Evolutionary conservation across 352 stramenopile genomes (phyloP).

Genomic region (Phytophthora cryptogea): DNA sequence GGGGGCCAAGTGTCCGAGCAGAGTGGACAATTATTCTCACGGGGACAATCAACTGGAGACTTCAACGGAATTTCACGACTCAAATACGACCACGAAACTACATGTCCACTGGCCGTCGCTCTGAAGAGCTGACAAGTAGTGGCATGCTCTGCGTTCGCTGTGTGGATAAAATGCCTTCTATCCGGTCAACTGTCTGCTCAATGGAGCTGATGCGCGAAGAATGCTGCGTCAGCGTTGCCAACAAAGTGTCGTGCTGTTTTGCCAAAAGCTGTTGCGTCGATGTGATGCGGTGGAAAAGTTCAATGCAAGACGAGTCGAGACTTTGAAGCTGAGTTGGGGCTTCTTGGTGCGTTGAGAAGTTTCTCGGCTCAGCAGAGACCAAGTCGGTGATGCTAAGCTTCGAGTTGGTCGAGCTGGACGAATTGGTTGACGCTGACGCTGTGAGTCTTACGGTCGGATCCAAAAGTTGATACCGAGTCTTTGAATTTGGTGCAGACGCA

Average conservation of each 20-base stretch:
- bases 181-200: slow-evolving; percentile 47
- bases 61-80: slow-evolving; percentile 3
- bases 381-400: slow-evolving; percentile 38
- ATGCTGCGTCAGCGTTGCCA: slow-evolving; percentile 50
- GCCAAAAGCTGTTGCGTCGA: slow-evolving; percentile 70
- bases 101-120: slow-evolving; percentile 23
- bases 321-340: slow-evolving; percentile 22
- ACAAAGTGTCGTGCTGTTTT: slow-evolving; percentile 49
- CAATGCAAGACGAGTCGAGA: slow-evolving; percentile 40
- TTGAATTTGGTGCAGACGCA: slow-evolving; percentile 13
- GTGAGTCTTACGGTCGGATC: slow-evolving; percentile 33
- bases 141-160: slow-evolving; percentile 30
- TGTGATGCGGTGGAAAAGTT: slow-evolving; percentile 67
- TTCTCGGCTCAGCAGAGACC: slow-evolving; percentile 24
- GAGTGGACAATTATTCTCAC: not conserved
- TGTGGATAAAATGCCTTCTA: slow-evolving; percentile 45
- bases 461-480: slow-evolving; percentile 36
- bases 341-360: slow-evolving; percentile 7
- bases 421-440: slow-evolving; percentile 17
- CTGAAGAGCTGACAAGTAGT: slow-evolving; percentile 3
- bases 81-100: slow-evolving; percentile 16
- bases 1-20: slow-evolving; percentile 5
- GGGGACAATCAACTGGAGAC: not conserved
- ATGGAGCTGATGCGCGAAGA: slow-evolving; percentile 61
- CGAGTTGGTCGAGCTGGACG: slow-evolving; percentile 11